phyloP scores from a whole-genome alignment of 148 eudicot genomes.

The Tetragonia tetragonoides region DNA sequence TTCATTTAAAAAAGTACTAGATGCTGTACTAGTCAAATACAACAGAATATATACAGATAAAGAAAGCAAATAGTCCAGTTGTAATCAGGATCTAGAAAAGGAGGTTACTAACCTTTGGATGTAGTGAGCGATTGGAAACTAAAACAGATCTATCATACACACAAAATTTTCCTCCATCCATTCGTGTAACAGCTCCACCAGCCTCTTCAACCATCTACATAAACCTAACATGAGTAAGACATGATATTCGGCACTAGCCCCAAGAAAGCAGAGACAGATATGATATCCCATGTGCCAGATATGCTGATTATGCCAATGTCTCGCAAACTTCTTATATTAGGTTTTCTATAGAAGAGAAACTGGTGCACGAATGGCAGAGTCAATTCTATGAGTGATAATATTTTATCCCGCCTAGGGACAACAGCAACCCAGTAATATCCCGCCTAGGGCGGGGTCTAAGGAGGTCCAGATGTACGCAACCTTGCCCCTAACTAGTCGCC shows the following conservation, averaged over 20 bases:
- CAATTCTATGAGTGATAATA: no score
- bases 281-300: background rate
- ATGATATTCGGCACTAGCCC: constrained; percentile 1
- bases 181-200: constrained; percentile 84
- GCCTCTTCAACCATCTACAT: constrained; percentile 98
- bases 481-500: no score
- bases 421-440: no score
- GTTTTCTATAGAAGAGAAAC: no score
- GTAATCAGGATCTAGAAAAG: background rate
- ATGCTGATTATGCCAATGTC: background rate
- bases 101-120: constrained; percentile 56
- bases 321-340: no score
- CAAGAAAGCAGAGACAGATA: background rate
- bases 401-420: no score
- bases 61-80: background rate
- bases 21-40: background rate
- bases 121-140: constrained; percentile 79
- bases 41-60: background rate
- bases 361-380: no score
- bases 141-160: constrained; percentile 93
- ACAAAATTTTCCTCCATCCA: constrained; percentile 85
- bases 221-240: constrained; percentile 9
- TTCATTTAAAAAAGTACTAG: background rate
- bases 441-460: no score
- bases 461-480: no score